phyloP scores from a whole-genome alignment of 768 basidiomycete species.

The Termitomyces eurrhizus region DNA sequence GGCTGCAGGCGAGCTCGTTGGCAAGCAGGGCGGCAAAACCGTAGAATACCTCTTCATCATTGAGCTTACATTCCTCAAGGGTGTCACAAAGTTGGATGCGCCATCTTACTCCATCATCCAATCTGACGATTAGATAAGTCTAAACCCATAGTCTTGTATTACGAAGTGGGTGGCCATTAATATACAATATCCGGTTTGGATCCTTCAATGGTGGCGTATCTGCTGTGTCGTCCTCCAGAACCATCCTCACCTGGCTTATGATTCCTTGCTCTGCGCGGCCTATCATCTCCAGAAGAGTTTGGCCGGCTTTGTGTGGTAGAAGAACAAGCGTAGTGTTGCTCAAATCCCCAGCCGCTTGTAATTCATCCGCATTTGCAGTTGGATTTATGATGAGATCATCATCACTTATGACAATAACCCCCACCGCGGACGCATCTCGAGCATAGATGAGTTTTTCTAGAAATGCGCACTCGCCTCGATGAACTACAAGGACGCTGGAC shows the following conservation, averaged over 20 bases:
- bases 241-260: conserved; percentile 46
- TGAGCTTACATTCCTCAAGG: conserved; percentile 74
- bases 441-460: conserved; percentile 76
- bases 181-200: conserved; percentile 55
- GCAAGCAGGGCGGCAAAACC: conserved; percentile 77
- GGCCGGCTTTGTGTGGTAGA: conserved; percentile 48
- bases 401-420: conserved; percentile 72
- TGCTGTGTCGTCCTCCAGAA: conserved; percentile 37
- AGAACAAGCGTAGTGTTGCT: conserved; percentile 58
- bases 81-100: conserved; percentile 73
- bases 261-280: conserved; percentile 43
- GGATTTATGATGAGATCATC: conserved; percentile 62
- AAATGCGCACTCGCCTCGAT: conserved; percentile 86
- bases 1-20: conserved; percentile 87
- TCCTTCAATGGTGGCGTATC: conserved; percentile 26
- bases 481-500: conserved; percentile 55
- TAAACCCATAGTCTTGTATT: conserved; percentile 72
- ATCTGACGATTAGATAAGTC: conserved; percentile 47
- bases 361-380: conserved; percentile 53
- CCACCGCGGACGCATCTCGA: conserved; percentile 65
- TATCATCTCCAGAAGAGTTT: conserved; percentile 52
- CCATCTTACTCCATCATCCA: conserved; percentile 89
- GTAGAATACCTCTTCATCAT: conserved; percentile 95
- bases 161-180: conserved; percentile 72
- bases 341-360: conserved; percentile 54